Evolutionary conservation across 331 rosid genomes (phyloP).

Genomic region (Pyracantha coccinea): DNA sequence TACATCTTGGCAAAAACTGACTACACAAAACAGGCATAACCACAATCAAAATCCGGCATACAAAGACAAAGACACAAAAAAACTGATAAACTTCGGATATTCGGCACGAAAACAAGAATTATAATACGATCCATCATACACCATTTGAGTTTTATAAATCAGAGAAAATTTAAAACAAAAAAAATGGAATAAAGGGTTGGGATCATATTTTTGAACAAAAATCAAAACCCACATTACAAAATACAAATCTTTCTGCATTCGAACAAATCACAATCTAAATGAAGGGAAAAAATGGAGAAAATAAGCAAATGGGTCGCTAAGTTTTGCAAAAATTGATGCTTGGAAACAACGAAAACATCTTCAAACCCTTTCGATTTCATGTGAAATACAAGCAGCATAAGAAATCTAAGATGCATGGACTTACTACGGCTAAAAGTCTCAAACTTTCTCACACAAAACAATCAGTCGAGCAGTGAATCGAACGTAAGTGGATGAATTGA

Average conservation of each 20-base stretch:
- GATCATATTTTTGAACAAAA: background rate
- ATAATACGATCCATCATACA: too few relatives aligned
- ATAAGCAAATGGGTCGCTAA: background rate
- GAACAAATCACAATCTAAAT: background rate
- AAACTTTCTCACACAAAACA: background rate
- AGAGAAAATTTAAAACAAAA: background rate
- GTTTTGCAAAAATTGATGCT: background rate
- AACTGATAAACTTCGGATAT: background rate
- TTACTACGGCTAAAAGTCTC: background rate
- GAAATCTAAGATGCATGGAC: background rate
- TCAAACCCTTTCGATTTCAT: background rate
- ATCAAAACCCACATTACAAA: background rate
- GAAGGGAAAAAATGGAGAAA: background rate
- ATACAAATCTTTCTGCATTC: background rate
- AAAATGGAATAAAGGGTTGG: background rate
- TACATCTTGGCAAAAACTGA: constrained; percentile 44
- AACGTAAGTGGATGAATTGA: background rate
- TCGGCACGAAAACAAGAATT: background rate
- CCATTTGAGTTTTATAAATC: background rate
- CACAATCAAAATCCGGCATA: background rate
- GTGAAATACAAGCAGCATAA: background rate
- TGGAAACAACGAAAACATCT: background rate
- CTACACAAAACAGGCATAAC: background rate
- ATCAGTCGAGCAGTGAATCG: background rate
- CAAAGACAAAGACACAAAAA: background rate